These are phyloP conservation scores for Hypoxylon sp. DNA, from an alignment of 2,329 filamentous ascomycete genomes.

Conservation along the genomic window DNA sequence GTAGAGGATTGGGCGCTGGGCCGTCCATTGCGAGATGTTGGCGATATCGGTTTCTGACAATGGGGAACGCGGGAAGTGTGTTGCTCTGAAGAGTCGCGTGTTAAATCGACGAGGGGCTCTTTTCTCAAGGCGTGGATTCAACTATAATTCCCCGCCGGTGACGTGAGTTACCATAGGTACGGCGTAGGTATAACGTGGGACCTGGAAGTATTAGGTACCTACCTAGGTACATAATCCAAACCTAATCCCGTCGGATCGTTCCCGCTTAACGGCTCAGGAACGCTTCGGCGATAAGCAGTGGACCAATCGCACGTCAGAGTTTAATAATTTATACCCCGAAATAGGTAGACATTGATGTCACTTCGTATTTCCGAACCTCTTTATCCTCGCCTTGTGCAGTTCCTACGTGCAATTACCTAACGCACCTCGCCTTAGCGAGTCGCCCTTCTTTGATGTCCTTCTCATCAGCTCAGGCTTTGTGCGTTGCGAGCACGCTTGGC, in stretches of 20 bases:
- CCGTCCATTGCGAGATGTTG: constrained; percentile 29
- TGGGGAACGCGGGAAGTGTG: not conserved
- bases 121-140: constrained; percentile 5
- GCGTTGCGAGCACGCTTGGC: constrained; percentile 8
- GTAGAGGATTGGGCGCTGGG: constrained; percentile 41
- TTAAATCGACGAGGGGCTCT: constrained; percentile 29
- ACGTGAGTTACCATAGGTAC: constrained; percentile 16
- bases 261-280: constrained; percentile 17
- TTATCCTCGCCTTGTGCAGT: not conserved
- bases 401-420: not conserved
- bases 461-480: constrained; percentile 9
- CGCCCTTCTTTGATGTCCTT: not conserved
- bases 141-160: constrained; percentile 18
- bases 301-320: constrained; percentile 22
- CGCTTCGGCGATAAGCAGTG: constrained; percentile 32
- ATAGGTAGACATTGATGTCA: constrained; percentile 6
- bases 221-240: not conserved
- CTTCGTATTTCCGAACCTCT: constrained; percentile 36
- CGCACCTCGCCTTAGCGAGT: constrained; percentile 19
- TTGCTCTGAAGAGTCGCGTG: constrained; percentile 23
- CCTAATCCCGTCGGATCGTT: not conserved
- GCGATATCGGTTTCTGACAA: constrained; percentile 1
- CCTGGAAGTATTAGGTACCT: not conserved
- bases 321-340: constrained; percentile 26
- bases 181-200: too few relatives aligned